A percentile compares a stretch with the other conserved stretches of the same genome.
phyloP scores from a whole-genome alignment of 2,329 filamentous ascomycete species.

The Coleophoma crateriformis region DNA sequence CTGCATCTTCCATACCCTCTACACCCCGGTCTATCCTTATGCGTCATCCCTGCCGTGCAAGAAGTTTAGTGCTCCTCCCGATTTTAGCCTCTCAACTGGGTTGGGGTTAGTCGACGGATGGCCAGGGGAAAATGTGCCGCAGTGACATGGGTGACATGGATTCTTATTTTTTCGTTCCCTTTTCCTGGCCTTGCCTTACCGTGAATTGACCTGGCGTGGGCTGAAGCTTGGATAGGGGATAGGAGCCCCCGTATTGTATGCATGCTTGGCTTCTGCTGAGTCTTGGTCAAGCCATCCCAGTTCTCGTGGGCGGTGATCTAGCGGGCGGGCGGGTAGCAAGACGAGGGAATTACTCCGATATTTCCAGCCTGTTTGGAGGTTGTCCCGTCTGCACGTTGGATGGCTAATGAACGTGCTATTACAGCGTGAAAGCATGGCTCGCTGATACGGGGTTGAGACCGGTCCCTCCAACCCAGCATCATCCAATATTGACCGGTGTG shows the following conservation, averaged over 20 bases:
- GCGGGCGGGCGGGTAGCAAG: no score
- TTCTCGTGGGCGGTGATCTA: no score
- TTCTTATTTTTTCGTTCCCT: no score
- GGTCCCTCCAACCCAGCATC: no score
- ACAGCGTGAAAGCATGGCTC: no score
- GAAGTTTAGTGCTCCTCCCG: neutral
- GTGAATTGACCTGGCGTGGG: neutral
- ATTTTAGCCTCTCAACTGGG: neutral
- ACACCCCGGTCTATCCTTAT: neutral
- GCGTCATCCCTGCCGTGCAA: neutral
- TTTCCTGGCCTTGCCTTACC: no score
- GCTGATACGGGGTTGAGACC: no score
- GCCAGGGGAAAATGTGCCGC: neutral
- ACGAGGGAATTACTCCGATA: no score
- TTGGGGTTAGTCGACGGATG: neutral
- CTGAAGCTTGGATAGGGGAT: neutral
- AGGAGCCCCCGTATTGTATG: neutral
- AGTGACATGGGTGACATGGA: neutral
- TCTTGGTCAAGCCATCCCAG: neutral
- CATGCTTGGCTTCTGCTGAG: neutral
- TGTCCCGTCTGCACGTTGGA: no score
- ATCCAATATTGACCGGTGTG: no score
- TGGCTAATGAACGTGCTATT: no score
- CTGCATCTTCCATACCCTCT: neutral
- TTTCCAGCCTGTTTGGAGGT: no score